phyloP scores from a whole-genome alignment of 1,139 yeast genomes.

The Ogataea hybrid region DNA sequence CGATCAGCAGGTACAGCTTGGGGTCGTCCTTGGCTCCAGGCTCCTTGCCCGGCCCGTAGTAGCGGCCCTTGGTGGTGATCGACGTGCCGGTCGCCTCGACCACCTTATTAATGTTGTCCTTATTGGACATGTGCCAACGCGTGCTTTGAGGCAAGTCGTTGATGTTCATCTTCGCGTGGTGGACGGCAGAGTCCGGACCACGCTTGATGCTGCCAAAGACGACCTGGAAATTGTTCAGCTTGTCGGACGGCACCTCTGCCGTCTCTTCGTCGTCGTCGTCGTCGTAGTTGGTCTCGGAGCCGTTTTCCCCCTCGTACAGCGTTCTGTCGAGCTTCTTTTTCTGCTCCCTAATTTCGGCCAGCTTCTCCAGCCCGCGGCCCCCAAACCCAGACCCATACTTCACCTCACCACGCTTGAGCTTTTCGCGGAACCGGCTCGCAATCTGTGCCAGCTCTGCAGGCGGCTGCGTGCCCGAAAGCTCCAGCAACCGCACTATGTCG shows the following conservation, averaged over 20 bases:
- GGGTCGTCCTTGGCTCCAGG: constrained; percentile 60
- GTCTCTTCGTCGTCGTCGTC: constrained; percentile 1
- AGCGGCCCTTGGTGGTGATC: constrained; percentile 81
- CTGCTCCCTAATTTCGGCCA: constrained; percentile 66
- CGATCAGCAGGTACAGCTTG: constrained; percentile 75
- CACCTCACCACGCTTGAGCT: constrained; percentile 68
- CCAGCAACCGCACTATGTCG: constrained; percentile 72
- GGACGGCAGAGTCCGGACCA: constrained; percentile 62
- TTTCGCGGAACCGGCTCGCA: constrained; percentile 55
- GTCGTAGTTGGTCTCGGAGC: not conserved
- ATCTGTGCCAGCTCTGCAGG: constrained; percentile 52
- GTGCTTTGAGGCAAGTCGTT: constrained; percentile 87
- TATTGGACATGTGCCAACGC: constrained; percentile 77
- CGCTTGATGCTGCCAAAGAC: constrained; percentile 63
- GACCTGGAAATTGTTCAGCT: constrained; percentile 40
- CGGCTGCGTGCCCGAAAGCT: constrained; percentile 50
- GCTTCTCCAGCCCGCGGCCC: constrained; percentile 85
- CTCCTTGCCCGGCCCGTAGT: constrained; percentile 57
- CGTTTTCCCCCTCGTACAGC: constrained; percentile 31
- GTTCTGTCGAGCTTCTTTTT: constrained; percentile 38
- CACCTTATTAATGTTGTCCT: constrained; percentile 61
- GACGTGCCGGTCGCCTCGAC: constrained; percentile 75
- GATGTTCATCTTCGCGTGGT: constrained; percentile 66
- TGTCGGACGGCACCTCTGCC: constrained; percentile 2
- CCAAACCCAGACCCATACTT: constrained; percentile 80